phyloP scores from a whole-genome alignment of 495 filamentous ascomycete genomes.

The Pyronema domesticum region DNA sequence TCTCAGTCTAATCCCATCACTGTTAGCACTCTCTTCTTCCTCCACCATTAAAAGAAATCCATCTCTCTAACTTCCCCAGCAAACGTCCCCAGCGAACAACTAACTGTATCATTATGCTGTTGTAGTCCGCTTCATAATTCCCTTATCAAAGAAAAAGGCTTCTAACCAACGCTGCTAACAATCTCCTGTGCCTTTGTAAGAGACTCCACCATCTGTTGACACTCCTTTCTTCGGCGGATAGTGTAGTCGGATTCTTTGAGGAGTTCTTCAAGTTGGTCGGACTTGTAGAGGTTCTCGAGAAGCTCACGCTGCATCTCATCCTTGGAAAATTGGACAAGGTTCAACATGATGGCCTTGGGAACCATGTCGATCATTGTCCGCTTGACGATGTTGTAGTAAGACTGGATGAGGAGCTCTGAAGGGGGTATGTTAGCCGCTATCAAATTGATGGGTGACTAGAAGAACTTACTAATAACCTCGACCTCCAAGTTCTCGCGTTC shows the following conservation, averaged over 20 bases:
- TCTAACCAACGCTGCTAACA: conserved; percentile 38
- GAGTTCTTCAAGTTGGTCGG: conserved; percentile 72
- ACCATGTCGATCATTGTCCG: conserved; percentile 99
- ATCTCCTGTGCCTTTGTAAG: conserved; percentile 80
- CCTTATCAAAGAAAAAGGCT: background rate
- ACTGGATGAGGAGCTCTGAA: conserved; percentile 79
- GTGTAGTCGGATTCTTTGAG: conserved; percentile 98
- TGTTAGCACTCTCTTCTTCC: no score
- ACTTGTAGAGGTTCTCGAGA: conserved; percentile 93
- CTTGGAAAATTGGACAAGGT: conserved; percentile 80
- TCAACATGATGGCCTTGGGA: conserved; percentile 98
- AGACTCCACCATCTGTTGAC: conserved; percentile 96
- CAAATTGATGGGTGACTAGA: background rate
- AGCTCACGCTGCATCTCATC: conserved; percentile 98
- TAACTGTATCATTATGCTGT: no score
- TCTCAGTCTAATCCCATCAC: no score
- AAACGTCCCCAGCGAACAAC: no score
- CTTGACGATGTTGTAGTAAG: conserved; percentile 95
- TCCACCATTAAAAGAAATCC: no score
- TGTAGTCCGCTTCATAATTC: no score
- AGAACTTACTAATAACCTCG: conserved; percentile 83
- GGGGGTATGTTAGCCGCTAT: background rate
- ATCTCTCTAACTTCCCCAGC: no score
- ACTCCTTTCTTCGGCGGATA: conserved; percentile 85
- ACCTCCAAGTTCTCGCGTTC: conserved; percentile 91